Evolutionary conservation across 306 rosid genomes (phyloP).

Genomic region (Styphnolobium japonicum): DNA sequence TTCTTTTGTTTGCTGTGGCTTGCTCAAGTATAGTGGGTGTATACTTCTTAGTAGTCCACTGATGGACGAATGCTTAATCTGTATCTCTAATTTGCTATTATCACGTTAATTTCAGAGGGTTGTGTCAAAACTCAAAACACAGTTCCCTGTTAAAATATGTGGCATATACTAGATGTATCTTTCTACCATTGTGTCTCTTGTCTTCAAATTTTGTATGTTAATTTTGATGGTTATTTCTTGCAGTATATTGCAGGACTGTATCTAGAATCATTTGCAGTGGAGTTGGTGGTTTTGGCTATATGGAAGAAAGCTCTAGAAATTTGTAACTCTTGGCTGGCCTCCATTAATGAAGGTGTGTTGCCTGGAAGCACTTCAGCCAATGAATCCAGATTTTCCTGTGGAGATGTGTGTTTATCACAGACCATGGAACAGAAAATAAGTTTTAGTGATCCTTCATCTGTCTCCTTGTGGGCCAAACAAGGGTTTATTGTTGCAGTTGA

Average conservation of each 20-base stretch:
- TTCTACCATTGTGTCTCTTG: not conserved
- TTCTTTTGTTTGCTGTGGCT: not conserved
- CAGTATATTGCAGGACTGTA: conserved; percentile 56
- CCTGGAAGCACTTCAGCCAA: conserved; percentile 44
- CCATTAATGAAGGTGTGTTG: conserved; percentile 29
- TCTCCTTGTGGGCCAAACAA: conserved; percentile 65
- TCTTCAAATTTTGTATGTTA: not conserved
- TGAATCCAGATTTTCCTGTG: conserved; percentile 23
- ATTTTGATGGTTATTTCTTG: conserved; percentile 30
- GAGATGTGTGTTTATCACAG: conserved; percentile 30
- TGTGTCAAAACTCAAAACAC: not conserved
- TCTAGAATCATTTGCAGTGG: conserved; percentile 78
- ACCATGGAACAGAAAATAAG: conserved; percentile 42
- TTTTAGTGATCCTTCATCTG: conserved; percentile 55
- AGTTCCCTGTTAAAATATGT: not conserved
- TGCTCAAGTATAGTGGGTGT: not conserved
- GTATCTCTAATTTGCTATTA: not conserved
- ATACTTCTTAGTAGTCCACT: not conserved
- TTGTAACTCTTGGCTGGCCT: conserved; percentile 56
- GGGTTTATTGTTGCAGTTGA: conserved; percentile 65
- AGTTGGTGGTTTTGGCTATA: conserved; percentile 85
- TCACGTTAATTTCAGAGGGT: not conserved
- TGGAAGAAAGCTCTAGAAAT: conserved; percentile 72
- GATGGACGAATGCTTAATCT: not conserved
- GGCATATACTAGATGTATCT: not conserved